phyloP scores from a whole-genome alignment of 1,284 basidiomycete genomes.

The Volvariella surrecta region DNA sequence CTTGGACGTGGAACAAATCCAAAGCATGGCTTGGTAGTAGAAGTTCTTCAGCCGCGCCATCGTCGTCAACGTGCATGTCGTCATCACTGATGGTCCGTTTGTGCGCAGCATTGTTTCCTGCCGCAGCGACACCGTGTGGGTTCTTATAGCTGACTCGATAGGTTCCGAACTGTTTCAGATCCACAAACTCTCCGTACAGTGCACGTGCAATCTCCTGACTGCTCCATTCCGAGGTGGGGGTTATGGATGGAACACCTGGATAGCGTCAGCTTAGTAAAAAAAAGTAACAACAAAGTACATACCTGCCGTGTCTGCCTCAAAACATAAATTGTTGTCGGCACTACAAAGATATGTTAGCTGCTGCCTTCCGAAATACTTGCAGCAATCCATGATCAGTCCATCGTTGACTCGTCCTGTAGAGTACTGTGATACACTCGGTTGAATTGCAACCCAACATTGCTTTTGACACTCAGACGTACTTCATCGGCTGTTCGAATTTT shows the following conservation, averaged over 20 bases:
- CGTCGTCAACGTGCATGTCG: constrained; percentile 56
- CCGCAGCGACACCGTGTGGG: constrained; percentile 10
- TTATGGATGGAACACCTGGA: constrained; percentile 23
- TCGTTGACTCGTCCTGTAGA: constrained; percentile 44
- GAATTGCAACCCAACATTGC: too few species aligned
- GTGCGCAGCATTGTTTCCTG: constrained; percentile 11
- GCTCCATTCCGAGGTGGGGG: constrained; percentile 27
- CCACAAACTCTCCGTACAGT: constrained; percentile 28
- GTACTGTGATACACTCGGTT: constrained; percentile 9
- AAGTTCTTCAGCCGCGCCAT: constrained; percentile 17
- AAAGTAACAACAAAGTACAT: constrained; percentile 12
- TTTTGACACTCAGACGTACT: constrained; percentile 23
- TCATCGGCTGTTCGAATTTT: constrained; percentile 36
- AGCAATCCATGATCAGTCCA: constrained; percentile 64
- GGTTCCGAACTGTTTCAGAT: constrained; percentile 24
- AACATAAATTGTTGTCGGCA: constrained; percentile 55
- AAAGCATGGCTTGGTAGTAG: constrained; percentile 44
- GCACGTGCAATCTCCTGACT: constrained; percentile 33
- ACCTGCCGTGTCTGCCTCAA: constrained; percentile 45
- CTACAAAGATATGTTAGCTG: constrained; percentile 46
- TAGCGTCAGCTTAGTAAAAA: background rate
- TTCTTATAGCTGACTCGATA: constrained; percentile 28
- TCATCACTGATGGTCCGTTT: constrained; percentile 31
- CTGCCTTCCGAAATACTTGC: constrained; percentile 41
- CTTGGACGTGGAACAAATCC: constrained; percentile 57